A percentile compares a stretch with the other conserved stretches of the same genome.
phyloP scores from a whole-genome alignment of 345 rosid species.

The Corchorus capsularis region DNA sequence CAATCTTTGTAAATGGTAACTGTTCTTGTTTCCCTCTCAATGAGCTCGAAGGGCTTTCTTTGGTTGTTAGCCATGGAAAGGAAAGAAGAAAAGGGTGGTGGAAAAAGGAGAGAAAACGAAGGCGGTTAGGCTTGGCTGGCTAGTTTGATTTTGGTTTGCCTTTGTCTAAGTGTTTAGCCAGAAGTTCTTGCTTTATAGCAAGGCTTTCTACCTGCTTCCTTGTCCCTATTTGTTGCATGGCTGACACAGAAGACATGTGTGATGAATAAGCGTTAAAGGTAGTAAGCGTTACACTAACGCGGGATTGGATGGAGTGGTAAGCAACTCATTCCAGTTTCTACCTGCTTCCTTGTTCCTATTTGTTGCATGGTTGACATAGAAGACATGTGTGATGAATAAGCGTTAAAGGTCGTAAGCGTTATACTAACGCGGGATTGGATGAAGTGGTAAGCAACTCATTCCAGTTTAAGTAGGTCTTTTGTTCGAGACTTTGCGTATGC shows the following conservation, averaged over 20 bases:
- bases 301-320: too few species aligned
- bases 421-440: too few species aligned
- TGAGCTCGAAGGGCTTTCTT: conserved; percentile 11
- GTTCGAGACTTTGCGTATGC: too few species aligned
- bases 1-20: conserved; percentile 11
- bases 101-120: neutral
- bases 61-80: neutral
- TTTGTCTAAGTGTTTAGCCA: neutral
- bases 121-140: neutral
- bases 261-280: neutral
- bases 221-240: conserved; percentile 16
- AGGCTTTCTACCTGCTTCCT: neutral
- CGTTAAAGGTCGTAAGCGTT: neutral
- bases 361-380: conserved; percentile 19
- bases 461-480: too few species aligned
- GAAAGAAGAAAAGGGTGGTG: too few species aligned
- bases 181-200: conserved; percentile 5
- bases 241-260: conserved; percentile 9
- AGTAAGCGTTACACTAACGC: neutral
- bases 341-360: neutral
- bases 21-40: neutral
- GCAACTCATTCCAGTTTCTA: neutral
- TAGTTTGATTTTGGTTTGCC: neutral
- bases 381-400: neutral
- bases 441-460: too few species aligned